Evolutionary conservation across 2,329 filamentous ascomycete species (phyloP).

Genomic region (Drechslerella coelobrocha): DNA sequence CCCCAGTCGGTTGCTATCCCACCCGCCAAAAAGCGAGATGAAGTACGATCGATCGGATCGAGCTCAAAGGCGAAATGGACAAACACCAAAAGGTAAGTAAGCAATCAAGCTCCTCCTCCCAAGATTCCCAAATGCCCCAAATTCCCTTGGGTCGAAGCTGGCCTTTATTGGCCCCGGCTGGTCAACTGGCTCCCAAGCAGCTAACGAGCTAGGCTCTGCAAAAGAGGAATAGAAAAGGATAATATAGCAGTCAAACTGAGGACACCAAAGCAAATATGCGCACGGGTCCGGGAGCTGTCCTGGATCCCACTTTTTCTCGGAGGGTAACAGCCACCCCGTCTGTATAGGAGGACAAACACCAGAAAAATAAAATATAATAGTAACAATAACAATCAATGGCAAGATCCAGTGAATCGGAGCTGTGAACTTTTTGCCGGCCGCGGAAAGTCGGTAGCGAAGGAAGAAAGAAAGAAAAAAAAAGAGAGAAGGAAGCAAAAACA

Average conservation of each 20-base stretch:
- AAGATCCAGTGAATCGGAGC: constrained; percentile 29
- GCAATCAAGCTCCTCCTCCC: background rate
- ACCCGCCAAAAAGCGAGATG: no score
- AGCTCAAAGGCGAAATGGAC: background rate
- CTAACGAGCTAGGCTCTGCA: constrained; percentile 26
- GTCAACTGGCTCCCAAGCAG: constrained; percentile 12
- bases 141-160: constrained; percentile 5
- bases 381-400: constrained; percentile 12
- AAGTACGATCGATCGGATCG: constrained; percentile 3
- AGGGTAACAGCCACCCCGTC: constrained; percentile 46
- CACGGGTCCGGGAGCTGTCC: constrained; percentile 48
- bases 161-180: constrained; percentile 11
- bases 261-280: constrained; percentile 46
- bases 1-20: constrained; percentile 36
- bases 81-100: constrained; percentile 1
- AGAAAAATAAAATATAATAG: constrained; percentile 2
- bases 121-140: background rate
- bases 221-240: constrained; percentile 28
- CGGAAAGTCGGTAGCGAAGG: constrained; percentile 45
- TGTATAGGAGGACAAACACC: constrained; percentile 4
- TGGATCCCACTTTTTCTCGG: constrained; percentile 44
- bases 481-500: background rate
- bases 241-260: constrained; percentile 18
- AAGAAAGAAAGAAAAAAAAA: constrained; percentile 8
- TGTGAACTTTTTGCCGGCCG: constrained; percentile 26